Percentiles rank a stretch among this genome's conserved stretches.
These are phyloP conservation scores for Anastatica hierochuntica DNA, from an alignment of 345 rosid species.

Conservation along the genomic window DNA sequence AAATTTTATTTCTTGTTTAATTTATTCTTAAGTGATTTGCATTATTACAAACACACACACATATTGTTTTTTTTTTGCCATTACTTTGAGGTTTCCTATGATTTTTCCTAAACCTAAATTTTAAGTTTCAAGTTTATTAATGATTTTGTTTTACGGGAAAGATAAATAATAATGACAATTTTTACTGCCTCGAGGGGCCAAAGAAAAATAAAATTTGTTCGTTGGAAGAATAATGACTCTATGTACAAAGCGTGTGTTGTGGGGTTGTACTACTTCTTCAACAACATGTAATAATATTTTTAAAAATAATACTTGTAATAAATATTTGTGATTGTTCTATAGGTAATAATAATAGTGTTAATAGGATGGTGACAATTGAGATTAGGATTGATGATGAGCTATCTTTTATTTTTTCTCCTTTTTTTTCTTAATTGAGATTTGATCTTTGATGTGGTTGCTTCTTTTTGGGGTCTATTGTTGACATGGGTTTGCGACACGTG, in stretches of 20 bases:
- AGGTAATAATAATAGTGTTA: constrained; percentile 21
- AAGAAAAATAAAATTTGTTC: constrained; percentile 2
- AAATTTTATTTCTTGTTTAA: no score
- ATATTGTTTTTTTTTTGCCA: constrained; percentile 2
- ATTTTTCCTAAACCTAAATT: constrained; percentile 4
- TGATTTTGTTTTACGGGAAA: constrained; percentile 25
- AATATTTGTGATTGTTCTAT: constrained; percentile 15
- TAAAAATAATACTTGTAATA: constrained; percentile 1
- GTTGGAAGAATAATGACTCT: constrained; percentile 28
- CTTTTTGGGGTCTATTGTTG: constrained; percentile 15
- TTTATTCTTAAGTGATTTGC: neutral
- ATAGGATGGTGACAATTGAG: constrained; percentile 24
- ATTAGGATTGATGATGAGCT: constrained; percentile 22
- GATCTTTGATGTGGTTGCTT: constrained; percentile 25
- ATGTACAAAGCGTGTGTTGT: constrained; percentile 28
- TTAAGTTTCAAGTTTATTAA: constrained; percentile 10
- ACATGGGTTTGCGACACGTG: constrained; percentile 39
- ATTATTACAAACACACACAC: neutral
- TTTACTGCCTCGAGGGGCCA: constrained; percentile 14
- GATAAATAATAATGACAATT: constrained; percentile 19
- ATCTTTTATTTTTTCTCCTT: constrained; percentile 6
- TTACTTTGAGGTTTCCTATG: constrained; percentile 12
- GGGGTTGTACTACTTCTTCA: constrained; percentile 24
- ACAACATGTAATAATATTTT: neutral
- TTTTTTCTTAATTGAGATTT: constrained; percentile 20